Conservation (phyloP, 495 filamentous ascomycete species). For the Xylaria acuta region DNA sequence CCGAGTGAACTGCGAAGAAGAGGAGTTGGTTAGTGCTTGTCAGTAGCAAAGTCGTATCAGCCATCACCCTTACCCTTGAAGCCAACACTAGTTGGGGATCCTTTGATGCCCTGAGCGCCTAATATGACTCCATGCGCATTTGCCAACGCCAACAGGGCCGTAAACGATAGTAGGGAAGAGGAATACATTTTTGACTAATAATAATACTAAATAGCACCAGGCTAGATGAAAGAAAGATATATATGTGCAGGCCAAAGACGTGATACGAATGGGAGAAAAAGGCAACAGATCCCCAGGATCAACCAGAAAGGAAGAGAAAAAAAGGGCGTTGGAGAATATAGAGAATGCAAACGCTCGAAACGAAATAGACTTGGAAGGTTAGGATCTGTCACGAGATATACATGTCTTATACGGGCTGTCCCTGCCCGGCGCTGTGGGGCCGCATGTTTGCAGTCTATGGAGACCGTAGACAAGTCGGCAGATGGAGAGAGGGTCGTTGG, state of each 20-base stretch:
- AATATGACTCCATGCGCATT: conserved; percentile 53
- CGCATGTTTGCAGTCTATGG: conserved; percentile 21
- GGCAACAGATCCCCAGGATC: conserved; percentile 44
- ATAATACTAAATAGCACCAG: conserved; percentile 19
- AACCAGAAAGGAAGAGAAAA: conserved; percentile 39
- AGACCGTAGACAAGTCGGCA: conserved; percentile 27
- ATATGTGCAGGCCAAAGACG: conserved; percentile 40
- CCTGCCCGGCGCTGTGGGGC: conserved; percentile 2
- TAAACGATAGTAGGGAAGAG: conserved; percentile 40
- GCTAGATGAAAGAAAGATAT: conserved; percentile 1
- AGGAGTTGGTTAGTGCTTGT: background rate
- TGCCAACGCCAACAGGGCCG: conserved; percentile 44
- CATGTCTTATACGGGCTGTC: conserved; percentile 29
- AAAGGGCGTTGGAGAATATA: conserved; percentile 33
- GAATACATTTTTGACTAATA: conserved; percentile 39
- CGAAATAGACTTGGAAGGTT: conserved; percentile 28
- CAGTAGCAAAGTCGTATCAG: background rate
- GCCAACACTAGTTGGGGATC: conserved; percentile 49
- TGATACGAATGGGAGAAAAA: conserved; percentile 39
- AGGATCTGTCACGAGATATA: conserved; percentile 29
- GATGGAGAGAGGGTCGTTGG: conserved; percentile 21
- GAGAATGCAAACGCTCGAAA: conserved; percentile 3
- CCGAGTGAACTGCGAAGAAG: conserved; percentile 3
- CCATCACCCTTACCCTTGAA: conserved; percentile 42
- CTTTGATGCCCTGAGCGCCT: conserved; percentile 46